Base-by-base conservation (phyloP, 164 flowering plant species). In the Nelumbo lutea region DNA sequence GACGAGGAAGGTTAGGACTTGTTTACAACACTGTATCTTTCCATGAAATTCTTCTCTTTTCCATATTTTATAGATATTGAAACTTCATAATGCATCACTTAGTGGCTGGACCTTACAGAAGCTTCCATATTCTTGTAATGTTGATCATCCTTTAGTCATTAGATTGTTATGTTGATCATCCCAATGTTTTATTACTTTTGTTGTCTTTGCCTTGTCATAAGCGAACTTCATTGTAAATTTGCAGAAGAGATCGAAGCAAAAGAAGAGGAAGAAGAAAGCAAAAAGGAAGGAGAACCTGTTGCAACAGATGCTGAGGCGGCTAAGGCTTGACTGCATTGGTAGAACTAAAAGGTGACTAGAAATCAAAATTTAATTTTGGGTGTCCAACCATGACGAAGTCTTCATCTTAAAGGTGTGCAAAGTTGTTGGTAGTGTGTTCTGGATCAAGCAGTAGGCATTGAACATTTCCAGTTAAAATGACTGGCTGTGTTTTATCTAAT, bases 1-100 rank as follows among this genome's bases (percentile, higher is more conserved):
- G 76, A 75, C 63, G 78, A 66, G 47, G 73, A 78, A 75, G 81
- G 78, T 78, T 68, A 78, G 69, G 51, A 51, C 43, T 50, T 72
- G 42, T 42, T 8, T 13, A 50, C 68, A 71, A 6, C 15, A 38
- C 1, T 15, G 11, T 4, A 1, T 47, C 42, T 65, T 56, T 9
- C 42, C 9, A 8, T 13, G 45, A 2, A 53, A 9, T 9, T 41
- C 41, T 60, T 3, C 5, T 46, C 2, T 48, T 0, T 6, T 45
- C 3, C 1, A 13, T 8, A 4, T 13, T 1, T 41, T 40, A 15
- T 15, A 0, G 3, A 27, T 27, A 27, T 13, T 1, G 4, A 1
- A 4, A 1, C 62, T 55, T 14, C 27, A 27, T 27, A 11, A 45
- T n/a, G 9, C 43, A 1, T 40, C 43, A 48, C 9, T 1, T 6